Percentiles rank a stretch among this genome's conserved stretches.
Evolutionary conservation across 2,329 filamentous ascomycete genomes (phyloP).

Genomic region (Proliferodiscus dingleyae): DNA sequence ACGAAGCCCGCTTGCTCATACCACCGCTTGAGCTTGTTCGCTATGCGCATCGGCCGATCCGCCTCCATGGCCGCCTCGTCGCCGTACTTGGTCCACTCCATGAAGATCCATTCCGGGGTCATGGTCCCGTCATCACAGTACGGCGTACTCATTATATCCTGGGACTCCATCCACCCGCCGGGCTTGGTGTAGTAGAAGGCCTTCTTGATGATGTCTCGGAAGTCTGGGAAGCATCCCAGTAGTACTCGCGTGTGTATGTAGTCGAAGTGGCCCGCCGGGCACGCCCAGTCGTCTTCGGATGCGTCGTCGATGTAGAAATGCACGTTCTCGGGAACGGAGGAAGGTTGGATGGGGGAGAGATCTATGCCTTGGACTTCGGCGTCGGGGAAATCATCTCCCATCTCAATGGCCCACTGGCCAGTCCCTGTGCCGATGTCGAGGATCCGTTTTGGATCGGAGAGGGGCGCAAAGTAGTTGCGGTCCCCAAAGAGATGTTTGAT

Average conservation of each 20-base stretch:
- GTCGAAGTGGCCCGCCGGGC: conserved; percentile 46
- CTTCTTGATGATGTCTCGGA: conserved; percentile 18
- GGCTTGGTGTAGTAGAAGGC: conserved; percentile 34
- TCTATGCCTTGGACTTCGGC: conserved; percentile 58
- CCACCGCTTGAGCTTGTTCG: conserved; percentile 23
- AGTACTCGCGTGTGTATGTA: conserved; percentile 49
- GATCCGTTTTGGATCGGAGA: conserved; percentile 32
- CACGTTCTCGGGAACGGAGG: conserved; percentile 65
- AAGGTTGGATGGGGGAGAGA: conserved; percentile 63
- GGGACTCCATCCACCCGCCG: conserved; percentile 43
- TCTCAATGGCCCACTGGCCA: conserved; percentile 57
- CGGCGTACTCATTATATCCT: conserved; percentile 38
- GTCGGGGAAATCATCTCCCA: conserved; percentile 57
- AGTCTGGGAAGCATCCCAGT: conserved; percentile 23
- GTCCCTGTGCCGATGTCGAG: conserved; percentile 44
- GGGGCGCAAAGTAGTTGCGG: conserved; percentile 39
- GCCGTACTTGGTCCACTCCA: conserved; percentile 19
- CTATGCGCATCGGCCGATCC: conserved; percentile 21
- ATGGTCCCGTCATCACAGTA: conserved; percentile 40
- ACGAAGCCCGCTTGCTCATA: conserved; percentile 47
- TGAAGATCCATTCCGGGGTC: conserved; percentile 21
- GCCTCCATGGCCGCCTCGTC: conserved; percentile 21
- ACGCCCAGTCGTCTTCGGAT: conserved; percentile 39
- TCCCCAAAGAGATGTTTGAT: conserved; percentile 34
- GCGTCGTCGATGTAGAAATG: conserved; percentile 56